Evolutionary conservation across 2,329 filamentous ascomycete genomes (phyloP).

Genomic region (Mycogone perniciosa): DNA sequence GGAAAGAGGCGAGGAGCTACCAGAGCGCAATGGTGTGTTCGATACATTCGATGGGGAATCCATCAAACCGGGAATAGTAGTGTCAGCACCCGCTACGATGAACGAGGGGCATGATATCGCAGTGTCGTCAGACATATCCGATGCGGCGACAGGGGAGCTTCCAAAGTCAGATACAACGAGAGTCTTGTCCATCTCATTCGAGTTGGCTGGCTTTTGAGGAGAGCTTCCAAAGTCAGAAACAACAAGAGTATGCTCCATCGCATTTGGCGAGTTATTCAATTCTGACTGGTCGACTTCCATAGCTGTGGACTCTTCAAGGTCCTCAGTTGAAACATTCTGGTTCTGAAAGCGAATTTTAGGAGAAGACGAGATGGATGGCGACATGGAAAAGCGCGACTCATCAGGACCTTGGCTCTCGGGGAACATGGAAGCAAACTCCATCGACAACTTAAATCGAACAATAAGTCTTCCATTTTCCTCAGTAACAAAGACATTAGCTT

Average conservation of each 20-base stretch:
- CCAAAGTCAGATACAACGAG: neutral
- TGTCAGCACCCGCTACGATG: neutral
- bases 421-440: slow-evolving; percentile 25
- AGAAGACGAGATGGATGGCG: slow-evolving; percentile 20
- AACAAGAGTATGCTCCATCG: slow-evolving; percentile 8
- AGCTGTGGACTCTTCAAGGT: neutral
- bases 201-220: neutral
- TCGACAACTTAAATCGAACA: slow-evolving; percentile 34
- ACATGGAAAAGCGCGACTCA: slow-evolving; percentile 19
- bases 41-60: neutral
- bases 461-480: slow-evolving; percentile 26
- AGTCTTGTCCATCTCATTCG: neutral
- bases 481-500: slow-evolving; percentile 26
- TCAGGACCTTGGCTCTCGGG: slow-evolving; percentile 24
- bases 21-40: neutral
- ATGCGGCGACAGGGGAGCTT: neutral
- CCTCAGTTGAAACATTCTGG: neutral
- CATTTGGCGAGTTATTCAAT: neutral
- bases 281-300: neutral
- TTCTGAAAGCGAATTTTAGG: slow-evolving; percentile 17
- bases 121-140: neutral
- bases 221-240: slow-evolving; percentile 8
- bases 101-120: neutral
- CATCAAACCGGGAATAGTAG: neutral
- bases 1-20: slow-evolving; percentile 4